phyloP scores from a whole-genome alignment of 192 early-diverging fungal species.

The Lobulomyces angularis region DNA sequence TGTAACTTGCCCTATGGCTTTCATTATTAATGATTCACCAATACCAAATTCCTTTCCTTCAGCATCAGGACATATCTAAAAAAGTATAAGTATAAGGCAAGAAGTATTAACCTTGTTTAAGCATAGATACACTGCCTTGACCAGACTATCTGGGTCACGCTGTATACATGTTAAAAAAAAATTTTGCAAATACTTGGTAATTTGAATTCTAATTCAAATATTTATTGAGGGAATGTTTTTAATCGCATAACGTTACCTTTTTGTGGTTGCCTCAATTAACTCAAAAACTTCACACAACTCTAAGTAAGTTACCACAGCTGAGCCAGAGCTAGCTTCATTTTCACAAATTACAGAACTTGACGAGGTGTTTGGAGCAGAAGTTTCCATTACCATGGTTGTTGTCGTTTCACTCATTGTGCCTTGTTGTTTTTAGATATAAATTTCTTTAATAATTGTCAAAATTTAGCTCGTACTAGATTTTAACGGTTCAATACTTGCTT shows the following conservation, averaged over 20 bases:
- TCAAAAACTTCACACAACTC: constrained; percentile 87
- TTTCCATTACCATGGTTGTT: no score
- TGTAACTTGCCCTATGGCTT: constrained; percentile 83
- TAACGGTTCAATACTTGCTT: no score
- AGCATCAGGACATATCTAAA: constrained; percentile 78
- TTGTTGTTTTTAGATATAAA: no score
- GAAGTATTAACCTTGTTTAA: constrained; percentile 57
- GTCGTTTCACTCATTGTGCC: no score
- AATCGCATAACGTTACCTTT: constrained; percentile 31
- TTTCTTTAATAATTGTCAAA: no score
- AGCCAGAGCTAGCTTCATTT: no score
- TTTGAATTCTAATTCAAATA: constrained; percentile 43
- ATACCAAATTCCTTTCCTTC: constrained; percentile 92
- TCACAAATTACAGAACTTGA: no score
- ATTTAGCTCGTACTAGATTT: no score
- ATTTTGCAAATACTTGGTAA: constrained; percentile 53
- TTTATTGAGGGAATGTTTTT: constrained; percentile 2
- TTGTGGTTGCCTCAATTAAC: constrained; percentile 74
- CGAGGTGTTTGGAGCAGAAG: no score
- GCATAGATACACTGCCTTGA: constrained; percentile 78
- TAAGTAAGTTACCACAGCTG: no score
- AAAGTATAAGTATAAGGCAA: constrained; percentile 1
- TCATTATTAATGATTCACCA: constrained; percentile 84
- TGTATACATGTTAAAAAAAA: constrained; percentile 60
- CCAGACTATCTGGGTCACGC: constrained; percentile 46